Percentiles rank a stretch among this genome's conserved stretches.
phyloP scores from a whole-genome alignment of 495 filamentous ascomycete genomes.

The Tuber melanosporum region DNA sequence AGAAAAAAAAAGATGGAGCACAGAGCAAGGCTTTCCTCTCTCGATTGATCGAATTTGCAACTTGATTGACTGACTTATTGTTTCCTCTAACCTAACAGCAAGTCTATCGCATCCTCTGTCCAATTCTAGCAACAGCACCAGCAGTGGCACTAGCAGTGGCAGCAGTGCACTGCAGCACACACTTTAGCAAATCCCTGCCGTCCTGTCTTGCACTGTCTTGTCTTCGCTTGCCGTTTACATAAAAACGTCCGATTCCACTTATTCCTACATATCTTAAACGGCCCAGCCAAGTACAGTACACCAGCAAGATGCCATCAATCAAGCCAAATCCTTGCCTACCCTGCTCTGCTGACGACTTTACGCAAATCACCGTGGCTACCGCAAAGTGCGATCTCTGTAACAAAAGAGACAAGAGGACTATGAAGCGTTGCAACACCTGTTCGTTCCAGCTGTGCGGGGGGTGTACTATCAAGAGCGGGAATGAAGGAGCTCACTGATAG shows the following conservation, averaged over 20 bases:
- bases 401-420: conserved; percentile 45
- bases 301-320: conserved; percentile 17
- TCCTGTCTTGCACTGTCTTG: neutral
- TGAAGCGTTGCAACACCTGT: conserved; percentile 48
- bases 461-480: conserved; percentile 41
- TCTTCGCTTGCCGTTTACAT: neutral
- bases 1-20: neutral
- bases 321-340: conserved; percentile 10
- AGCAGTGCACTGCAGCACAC: neutral
- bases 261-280: neutral
- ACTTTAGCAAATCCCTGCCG: neutral
- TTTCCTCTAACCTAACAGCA: neutral
- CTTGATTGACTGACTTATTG: neutral
- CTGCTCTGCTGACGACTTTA: conserved; percentile 32
- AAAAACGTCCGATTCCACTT: neutral
- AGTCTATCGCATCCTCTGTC: neutral
- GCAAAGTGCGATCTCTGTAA: conserved; percentile 52
- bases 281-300: conserved; percentile 7
- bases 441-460: conserved; percentile 47
- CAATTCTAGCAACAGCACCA: neutral
- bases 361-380: conserved; percentile 45
- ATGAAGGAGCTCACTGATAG: conserved; percentile 37
- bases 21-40: neutral
- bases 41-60: neutral
- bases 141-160: neutral